Conservation (phyloP, 106 monocot genomes). For the Gastrodia elata region DNA sequence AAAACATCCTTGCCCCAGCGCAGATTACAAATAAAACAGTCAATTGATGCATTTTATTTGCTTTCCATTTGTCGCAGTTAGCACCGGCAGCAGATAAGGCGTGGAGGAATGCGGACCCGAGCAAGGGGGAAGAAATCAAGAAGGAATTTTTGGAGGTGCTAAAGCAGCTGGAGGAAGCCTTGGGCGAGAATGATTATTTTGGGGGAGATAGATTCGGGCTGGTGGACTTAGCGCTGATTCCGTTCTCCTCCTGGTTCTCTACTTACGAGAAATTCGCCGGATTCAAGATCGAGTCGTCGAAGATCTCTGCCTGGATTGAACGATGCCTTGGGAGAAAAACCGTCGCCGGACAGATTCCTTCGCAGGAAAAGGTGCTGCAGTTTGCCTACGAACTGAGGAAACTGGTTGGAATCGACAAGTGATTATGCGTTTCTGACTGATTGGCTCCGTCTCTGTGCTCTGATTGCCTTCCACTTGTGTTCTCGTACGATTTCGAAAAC, state of each 20-base stretch:
- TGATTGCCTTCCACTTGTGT: not conserved
- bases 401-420: constrained; percentile 14
- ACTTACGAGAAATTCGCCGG: constrained; percentile 28
- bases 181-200: constrained; percentile 50
- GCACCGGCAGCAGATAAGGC: constrained; percentile 24
- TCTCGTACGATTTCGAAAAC: too few species aligned
- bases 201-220: constrained; percentile 45
- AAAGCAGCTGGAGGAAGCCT: constrained; percentile 32
- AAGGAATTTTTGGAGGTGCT: constrained; percentile 31
- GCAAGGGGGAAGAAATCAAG: constrained; percentile 30
- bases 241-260: constrained; percentile 45
- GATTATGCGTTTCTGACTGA: not conserved
- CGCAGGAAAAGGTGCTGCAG: constrained; percentile 38
- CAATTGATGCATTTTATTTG: too few species aligned
- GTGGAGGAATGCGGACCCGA: constrained; percentile 32
- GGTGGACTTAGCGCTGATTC: constrained; percentile 46
- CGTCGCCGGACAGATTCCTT: constrained; percentile 21
- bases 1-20: too few species aligned
- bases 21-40: too few species aligned
- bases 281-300: constrained; percentile 41
- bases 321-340: constrained; percentile 53
- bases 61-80: not conserved
- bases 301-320: constrained; percentile 42
- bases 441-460: not conserved
- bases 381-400: constrained; percentile 28